Evolutionary conservation across 1,284 basidiomycete species (phyloP).

Genomic region (Cronartium ribicola): DNA sequence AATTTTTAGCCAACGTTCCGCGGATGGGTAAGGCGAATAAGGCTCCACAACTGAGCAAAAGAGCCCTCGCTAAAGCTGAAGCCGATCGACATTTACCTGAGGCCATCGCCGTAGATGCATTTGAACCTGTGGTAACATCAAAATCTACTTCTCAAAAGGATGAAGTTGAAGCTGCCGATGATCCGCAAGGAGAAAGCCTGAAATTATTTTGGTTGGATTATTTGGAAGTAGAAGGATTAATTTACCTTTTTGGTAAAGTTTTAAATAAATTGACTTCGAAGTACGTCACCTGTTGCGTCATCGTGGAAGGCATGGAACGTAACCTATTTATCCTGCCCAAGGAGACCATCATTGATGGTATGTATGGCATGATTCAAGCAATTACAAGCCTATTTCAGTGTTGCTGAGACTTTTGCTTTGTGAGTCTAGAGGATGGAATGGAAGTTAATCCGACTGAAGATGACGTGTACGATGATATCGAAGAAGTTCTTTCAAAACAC

Average conservation of each 20-base stretch:
- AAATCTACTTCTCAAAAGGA: slow-evolving; percentile 41
- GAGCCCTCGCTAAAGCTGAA: slow-evolving; percentile 55
- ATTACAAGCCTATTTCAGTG: background rate
- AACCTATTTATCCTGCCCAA: slow-evolving; percentile 92
- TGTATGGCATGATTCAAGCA: slow-evolving; percentile 45
- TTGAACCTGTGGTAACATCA: slow-evolving; percentile 32
- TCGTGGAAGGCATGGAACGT: slow-evolving; percentile 77
- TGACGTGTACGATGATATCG: slow-evolving; percentile 81
- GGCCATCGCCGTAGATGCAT: slow-evolving; percentile 24
- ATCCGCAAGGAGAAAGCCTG: slow-evolving; percentile 66
- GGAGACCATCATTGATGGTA: slow-evolving; percentile 60
- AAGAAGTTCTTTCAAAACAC: slow-evolving; percentile 66
- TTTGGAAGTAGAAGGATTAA: slow-evolving; percentile 71
- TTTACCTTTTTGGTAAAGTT: slow-evolving; percentile 80
- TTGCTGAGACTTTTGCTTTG: background rate
- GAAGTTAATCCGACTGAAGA: slow-evolving; percentile 51
- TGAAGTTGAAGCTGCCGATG: slow-evolving; percentile 41
- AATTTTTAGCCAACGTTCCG: slow-evolving; percentile 40
- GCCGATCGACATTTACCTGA: slow-evolving; percentile 47
- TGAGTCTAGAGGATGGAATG: slow-evolving; percentile 43
- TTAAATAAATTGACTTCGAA: slow-evolving; percentile 65
- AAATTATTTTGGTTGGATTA: slow-evolving; percentile 92
- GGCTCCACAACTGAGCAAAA: slow-evolving; percentile 43
- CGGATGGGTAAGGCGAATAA: slow-evolving; percentile 45
- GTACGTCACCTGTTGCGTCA: slow-evolving; percentile 84